A percentile compares a stretch with the other conserved stretches of the same genome.
Conservation (phyloP, 2,329 filamentous ascomycete species). For the Fusarium tricinctum region DNA sequence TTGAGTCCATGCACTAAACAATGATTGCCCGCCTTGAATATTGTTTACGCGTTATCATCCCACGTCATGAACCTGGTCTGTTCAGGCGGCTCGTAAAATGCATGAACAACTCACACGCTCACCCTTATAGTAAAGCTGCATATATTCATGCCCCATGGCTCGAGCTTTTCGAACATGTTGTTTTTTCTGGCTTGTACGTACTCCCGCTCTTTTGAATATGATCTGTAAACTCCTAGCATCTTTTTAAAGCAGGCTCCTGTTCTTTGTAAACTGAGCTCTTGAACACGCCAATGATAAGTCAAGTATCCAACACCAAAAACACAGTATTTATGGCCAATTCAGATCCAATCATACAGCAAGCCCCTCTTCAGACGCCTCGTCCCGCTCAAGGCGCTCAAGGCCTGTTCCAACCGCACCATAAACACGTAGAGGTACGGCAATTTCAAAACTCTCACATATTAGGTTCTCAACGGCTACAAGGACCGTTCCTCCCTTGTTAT, state of each 20-base stretch:
- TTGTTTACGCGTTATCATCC: constrained; percentile 5
- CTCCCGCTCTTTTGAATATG: constrained; percentile 34
- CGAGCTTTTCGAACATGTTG: constrained; percentile 24
- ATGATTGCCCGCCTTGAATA: constrained; percentile 17
- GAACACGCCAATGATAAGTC: constrained; percentile 14
- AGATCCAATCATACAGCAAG: constrained; percentile 54
- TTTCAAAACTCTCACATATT: constrained; percentile 90
- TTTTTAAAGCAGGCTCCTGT: constrained; percentile 19
- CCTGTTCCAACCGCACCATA: constrained; percentile 76
- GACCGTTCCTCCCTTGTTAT: constrained; percentile 81
- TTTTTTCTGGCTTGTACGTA: constrained; percentile 20
- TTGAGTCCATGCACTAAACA: constrained; percentile 14
- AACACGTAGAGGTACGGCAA: constrained; percentile 85
- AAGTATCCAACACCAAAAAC: constrained; percentile 35
- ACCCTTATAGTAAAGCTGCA: constrained; percentile 23
- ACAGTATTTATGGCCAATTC: constrained; percentile 22
- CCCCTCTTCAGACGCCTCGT: constrained; percentile 66
- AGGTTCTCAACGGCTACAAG: constrained; percentile 83
- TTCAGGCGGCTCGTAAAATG: not conserved
- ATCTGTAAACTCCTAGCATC: constrained; percentile 29
- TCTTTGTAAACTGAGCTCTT: constrained; percentile 24
- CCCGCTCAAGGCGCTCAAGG: constrained; percentile 68
- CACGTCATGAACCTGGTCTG: not conserved
- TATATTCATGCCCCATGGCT: constrained; percentile 23
- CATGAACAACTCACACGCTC: constrained; percentile 20